Conservation (phyloP, 345 rosid genomes). For the Trapa incisa region DNA sequence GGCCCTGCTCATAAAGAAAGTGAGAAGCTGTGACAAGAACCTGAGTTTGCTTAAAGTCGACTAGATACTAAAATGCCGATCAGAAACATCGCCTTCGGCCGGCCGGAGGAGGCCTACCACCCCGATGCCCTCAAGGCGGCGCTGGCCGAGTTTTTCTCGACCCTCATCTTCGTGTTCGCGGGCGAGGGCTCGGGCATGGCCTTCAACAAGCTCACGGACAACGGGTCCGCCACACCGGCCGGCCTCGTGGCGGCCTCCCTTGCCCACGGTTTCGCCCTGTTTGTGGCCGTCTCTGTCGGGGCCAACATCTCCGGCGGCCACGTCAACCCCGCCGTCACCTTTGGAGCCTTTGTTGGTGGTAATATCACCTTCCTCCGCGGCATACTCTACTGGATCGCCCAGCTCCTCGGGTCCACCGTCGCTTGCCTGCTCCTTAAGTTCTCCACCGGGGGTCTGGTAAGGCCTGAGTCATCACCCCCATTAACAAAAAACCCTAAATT, state of each 20-base stretch:
- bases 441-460: conserved; percentile 8
- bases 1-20: not conserved
- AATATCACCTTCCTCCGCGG: conserved; percentile 9
- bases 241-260: conserved; percentile 7
- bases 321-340: conserved; percentile 10
- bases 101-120: conserved; percentile 8
- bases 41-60: not conserved
- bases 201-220: conserved; percentile 7
- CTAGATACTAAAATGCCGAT: conserved; percentile 1
- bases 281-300: conserved; percentile 6
- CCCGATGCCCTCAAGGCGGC: conserved; percentile 9
- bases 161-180: conserved; percentile 7
- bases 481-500: not conserved
- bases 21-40: not conserved
- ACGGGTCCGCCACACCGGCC: conserved; percentile 6
- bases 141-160: conserved; percentile 8
- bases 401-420: conserved; percentile 11
- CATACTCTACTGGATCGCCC: conserved; percentile 10
- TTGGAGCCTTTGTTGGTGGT: conserved; percentile 5
- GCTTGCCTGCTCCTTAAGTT: conserved; percentile 9
- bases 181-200: conserved; percentile 9
- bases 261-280: conserved; percentile 8
- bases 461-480: not conserved
- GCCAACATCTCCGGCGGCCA: conserved; percentile 9
- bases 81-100: conserved; percentile 4